A percentile compares a stretch with the other conserved stretches of the same genome.
Evolutionary conservation across 345 rosid species (phyloP).

Genomic region (Erucastrum elatum): DNA sequence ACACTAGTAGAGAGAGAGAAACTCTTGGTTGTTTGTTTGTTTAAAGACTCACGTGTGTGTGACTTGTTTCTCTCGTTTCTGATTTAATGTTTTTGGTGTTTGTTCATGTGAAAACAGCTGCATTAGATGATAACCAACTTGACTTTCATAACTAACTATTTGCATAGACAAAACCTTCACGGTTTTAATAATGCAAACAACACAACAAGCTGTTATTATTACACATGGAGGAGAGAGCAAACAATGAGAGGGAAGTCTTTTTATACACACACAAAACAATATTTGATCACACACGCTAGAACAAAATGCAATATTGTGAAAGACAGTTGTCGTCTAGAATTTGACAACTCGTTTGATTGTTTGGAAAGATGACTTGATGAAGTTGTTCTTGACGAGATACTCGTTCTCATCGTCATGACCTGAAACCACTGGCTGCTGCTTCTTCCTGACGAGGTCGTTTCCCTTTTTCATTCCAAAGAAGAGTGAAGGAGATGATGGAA

Average conservation of each 20-base stretch:
- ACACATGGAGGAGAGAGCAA: slow-evolving; percentile 29
- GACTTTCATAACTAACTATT: neutral
- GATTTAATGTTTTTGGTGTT: neutral
- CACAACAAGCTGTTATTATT: slow-evolving; percentile 66
- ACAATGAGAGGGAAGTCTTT: slow-evolving; percentile 20
- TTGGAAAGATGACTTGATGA: slow-evolving; percentile 75
- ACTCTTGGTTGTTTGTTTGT: slow-evolving; percentile 13
- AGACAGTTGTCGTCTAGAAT: slow-evolving; percentile 26
- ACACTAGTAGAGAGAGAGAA: slow-evolving; percentile 1
- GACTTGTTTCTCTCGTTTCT: slow-evolving; percentile 21
- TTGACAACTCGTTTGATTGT: slow-evolving; percentile 70
- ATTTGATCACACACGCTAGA: slow-evolving; percentile 9
- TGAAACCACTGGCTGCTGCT: slow-evolving; percentile 59
- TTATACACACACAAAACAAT: slow-evolving; percentile 23
- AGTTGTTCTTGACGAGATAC: slow-evolving; percentile 53
- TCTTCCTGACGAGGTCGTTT: slow-evolving; percentile 82
- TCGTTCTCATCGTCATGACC: slow-evolving; percentile 61
- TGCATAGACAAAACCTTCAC: slow-evolving; percentile 38
- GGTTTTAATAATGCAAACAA: slow-evolving; percentile 41
- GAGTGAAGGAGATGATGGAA: slow-evolving; percentile 92
- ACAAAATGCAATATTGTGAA: neutral
- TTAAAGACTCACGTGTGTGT: slow-evolving; percentile 31
- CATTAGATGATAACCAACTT: too few species aligned
- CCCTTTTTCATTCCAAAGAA: slow-evolving; percentile 77
- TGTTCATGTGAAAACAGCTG: too few species aligned